Conservation (phyloP, 352 stramenopile species). For the Porosira glacialis region DNA sequence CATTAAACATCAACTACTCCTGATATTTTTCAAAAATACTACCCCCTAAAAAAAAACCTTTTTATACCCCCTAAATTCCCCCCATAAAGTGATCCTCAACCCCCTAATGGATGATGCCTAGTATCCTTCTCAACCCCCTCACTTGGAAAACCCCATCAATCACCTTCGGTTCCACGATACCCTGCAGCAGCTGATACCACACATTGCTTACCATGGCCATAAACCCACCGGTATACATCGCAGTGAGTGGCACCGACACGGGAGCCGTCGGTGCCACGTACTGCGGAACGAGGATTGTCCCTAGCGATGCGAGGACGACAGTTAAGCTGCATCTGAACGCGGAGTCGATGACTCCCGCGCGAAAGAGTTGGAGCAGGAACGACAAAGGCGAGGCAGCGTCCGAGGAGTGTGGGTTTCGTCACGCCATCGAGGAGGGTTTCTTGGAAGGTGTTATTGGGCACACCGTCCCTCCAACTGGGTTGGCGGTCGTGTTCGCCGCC, state of each 20-base stretch:
- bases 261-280: constrained; percentile 48
- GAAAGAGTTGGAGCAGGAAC: constrained; percentile 66
- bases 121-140: too few species aligned
- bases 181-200: constrained; percentile 78
- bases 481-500: constrained; percentile 1
- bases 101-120: too few species aligned
- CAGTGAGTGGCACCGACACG: constrained; percentile 60
- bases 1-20: too few species aligned
- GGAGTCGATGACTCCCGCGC: constrained; percentile 61
- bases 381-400: constrained; percentile 55
- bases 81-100: too few species aligned
- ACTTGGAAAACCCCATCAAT: too few species aligned
- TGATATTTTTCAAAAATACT: too few species aligned
- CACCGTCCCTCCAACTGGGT: constrained; percentile 38
- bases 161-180: constrained; percentile 71
- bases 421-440: constrained; percentile 57
- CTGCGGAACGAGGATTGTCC: constrained; percentile 45
- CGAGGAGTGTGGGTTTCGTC: constrained; percentile 44
- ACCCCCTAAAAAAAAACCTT: too few species aligned
- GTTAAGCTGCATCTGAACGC: constrained; percentile 68
- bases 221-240: constrained; percentile 73
- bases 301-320: constrained; percentile 40
- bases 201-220: constrained; percentile 75
- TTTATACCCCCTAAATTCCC: too few species aligned
- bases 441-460: constrained; percentile 78